Conservation (phyloP, 768 basidiomycete species). For the Filobasidium wieringae region DNA sequence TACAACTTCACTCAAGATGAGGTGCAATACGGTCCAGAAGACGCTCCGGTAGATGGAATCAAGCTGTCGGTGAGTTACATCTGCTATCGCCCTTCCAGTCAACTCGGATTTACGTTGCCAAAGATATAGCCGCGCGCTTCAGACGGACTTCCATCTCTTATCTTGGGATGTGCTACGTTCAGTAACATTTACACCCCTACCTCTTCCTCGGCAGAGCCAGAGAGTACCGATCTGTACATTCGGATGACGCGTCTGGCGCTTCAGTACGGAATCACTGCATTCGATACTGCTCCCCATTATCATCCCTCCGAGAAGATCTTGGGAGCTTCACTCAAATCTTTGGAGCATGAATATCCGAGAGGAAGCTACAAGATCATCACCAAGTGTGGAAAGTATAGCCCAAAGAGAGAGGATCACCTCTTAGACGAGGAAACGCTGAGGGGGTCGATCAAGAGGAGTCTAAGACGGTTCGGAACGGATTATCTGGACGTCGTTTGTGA, state of each 20-base stretch:
- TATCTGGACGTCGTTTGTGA: slow-evolving; percentile 39
- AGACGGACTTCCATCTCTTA: slow-evolving; percentile 23
- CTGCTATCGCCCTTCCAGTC: too few relatives aligned
- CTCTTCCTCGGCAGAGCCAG: too few relatives aligned
- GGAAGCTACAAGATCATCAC: slow-evolving; percentile 36
- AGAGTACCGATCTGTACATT: slow-evolving; percentile 24
- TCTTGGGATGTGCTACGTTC: slow-evolving; percentile 36
- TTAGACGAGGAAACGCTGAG: slow-evolving; percentile 25
- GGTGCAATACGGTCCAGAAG: neutral
- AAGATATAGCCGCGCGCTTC: neutral
- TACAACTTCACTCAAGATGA: neutral
- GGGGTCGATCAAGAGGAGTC: slow-evolving; percentile 27
- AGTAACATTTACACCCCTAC: slow-evolving; percentile 30
- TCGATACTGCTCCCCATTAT: slow-evolving; percentile 40
- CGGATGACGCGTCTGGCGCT: slow-evolving; percentile 33
- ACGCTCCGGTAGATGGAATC: slow-evolving; percentile 1
- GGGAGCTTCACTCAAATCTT: slow-evolving; percentile 24
- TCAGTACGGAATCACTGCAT: slow-evolving; percentile 34
- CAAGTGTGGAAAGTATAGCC: slow-evolving; percentile 37
- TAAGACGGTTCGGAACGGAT: slow-evolving; percentile 29
- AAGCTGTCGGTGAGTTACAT: neutral
- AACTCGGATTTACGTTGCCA: too few relatives aligned
- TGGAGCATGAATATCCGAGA: slow-evolving; percentile 27
- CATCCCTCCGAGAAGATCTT: slow-evolving; percentile 40
- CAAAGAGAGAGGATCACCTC: slow-evolving; percentile 24